These are phyloP conservation scores for Talaromyces sp. DNA, from an alignment of 2,329 filamentous ascomycete genomes.

Conservation along the genomic window DNA sequence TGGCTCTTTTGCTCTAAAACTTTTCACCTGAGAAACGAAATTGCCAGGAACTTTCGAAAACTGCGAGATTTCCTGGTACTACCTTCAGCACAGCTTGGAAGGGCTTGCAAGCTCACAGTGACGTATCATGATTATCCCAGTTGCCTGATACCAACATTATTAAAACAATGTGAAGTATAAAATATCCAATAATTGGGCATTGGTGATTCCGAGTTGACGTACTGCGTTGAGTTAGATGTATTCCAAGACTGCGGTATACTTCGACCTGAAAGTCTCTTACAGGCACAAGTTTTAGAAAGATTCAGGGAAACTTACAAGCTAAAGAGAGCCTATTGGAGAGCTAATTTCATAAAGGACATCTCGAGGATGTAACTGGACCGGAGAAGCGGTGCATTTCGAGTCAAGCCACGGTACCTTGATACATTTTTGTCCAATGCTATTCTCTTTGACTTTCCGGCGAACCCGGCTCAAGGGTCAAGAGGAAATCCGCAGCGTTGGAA, in stretches of 20 bases:
- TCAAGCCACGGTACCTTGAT: neutral
- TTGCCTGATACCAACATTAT: neutral
- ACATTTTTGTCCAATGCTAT: neutral
- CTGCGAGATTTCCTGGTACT: neutral
- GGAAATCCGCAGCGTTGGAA: neutral
- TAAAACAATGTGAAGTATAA: neutral
- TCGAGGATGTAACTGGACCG: constrained; percentile 1
- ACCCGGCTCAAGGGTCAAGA: constrained; percentile 1
- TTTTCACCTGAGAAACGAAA: neutral
- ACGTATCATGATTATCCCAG: constrained; percentile 1
- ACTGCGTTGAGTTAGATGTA: neutral
- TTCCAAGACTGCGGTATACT: neutral
- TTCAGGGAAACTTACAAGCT: neutral
- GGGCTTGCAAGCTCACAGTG: constrained; percentile 1
- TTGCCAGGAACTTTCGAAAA: neutral
- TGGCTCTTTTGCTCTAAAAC: neutral
- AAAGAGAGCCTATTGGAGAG: neutral
- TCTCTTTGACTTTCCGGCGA: constrained; percentile 7
- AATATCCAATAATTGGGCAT: neutral
- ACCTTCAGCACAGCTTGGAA: neutral
- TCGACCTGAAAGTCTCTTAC: neutral
- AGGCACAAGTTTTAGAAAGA: neutral
- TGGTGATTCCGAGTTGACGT: neutral
- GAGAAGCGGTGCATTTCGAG: constrained; percentile 2
- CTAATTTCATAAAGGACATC: neutral